Base-by-base conservation (phyloP, 176 grass and related monocot genomes). In the Carex scoparia region DNA sequence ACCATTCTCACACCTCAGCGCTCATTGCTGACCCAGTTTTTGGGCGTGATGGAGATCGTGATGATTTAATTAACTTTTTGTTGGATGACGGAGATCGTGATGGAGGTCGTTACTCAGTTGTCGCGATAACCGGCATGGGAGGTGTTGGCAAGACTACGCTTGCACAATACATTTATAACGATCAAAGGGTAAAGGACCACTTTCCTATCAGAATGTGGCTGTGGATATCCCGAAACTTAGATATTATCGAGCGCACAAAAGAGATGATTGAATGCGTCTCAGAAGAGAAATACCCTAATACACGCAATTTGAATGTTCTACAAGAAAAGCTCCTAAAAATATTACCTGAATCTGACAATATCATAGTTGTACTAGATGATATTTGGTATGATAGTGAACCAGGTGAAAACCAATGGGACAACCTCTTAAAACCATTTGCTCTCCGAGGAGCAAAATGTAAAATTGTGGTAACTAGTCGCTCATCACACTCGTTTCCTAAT, bases 121-220 rank as follows among this genome's bases (percentile, higher is more conserved):
- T 35, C 44, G 68, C 28, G 6, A 40, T 72, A 72, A 72, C 31
- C 14, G 68, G 68, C 68, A 72, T 72, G 5, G 68, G 33, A 1
- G 68, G 68, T 11, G 68, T 32, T 72, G 68, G 68, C 68, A 72
- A 72, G 68, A 72, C 68, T 13, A 16, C 68, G 1, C 68, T 72
- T 15, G 68, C 31, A 38, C 68, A 71, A 15, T 35, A 35, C 12
- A 16, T 72, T 38, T 72, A 38, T 38, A 72, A 32, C 10, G 13
- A 72, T 38, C 16, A 10, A 40, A 72, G 1, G 16, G 4, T 72
- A 72, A 40, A 35, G 30, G 15, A 72, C 2, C 68, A 72, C 33
- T 72, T 72, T 38, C 0, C 0, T 44, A 5, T 72, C 12, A 72
- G 33, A 40, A 72, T 72, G 0, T 72, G 68, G 68, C 0, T 72